These are phyloP conservation scores for Phycomyces nitens DNA, from an alignment of 192 early-diverging fungal genomes.

Conservation along the genomic window DNA sequence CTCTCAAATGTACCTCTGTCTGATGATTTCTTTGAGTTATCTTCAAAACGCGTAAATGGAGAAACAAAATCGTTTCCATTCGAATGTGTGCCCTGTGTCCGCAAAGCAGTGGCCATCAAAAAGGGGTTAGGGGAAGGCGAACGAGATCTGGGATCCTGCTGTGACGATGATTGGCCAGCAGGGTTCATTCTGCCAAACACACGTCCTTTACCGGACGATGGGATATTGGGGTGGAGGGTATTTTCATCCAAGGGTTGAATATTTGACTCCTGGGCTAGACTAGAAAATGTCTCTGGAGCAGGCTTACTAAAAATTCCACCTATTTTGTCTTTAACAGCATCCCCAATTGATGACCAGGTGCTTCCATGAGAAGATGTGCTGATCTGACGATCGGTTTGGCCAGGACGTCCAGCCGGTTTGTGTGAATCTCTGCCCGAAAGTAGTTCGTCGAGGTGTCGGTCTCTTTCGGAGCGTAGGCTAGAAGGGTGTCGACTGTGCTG, in stretches of 20 bases:
- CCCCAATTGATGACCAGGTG: slow-evolving; percentile 1
- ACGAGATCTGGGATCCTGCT: slow-evolving; percentile 1
- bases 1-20: too few species aligned
- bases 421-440: slow-evolving; percentile 13
- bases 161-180: not conserved
- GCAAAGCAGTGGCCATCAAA: not conserved
- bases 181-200: slow-evolving; percentile 6
- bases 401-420: not conserved
- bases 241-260: not conserved
- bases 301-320: not conserved
- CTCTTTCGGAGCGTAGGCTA: slow-evolving; percentile 13
- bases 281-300: not conserved
- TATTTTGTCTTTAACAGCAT: slow-evolving; percentile 8
- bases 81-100: not conserved
- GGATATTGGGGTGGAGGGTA: not conserved
- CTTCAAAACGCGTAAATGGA: not conserved
- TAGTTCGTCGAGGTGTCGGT: slow-evolving; percentile 20
- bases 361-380: not conserved
- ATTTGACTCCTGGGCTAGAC: not conserved
- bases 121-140: slow-evolving; percentile 17
- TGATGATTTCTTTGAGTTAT: not conserved
- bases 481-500: not conserved
- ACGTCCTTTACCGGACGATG: not conserved
- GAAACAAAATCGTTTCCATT: not conserved
- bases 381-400: not conserved